Conservation (phyloP, 441 rosid species). For the Geranium incanum region DNA sequence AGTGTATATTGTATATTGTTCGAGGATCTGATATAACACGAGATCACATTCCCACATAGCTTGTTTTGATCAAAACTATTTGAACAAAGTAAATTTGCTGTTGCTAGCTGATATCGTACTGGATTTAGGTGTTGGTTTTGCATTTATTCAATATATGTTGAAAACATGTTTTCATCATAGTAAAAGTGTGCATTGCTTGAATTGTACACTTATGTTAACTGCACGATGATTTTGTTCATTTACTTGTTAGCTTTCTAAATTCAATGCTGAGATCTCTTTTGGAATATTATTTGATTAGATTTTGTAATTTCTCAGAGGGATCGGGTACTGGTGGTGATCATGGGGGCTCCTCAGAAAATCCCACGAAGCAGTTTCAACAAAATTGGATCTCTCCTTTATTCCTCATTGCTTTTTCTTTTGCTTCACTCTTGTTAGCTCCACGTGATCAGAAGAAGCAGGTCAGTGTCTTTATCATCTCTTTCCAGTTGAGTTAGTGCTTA, state of each 20-base stretch:
- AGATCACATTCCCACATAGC: no score
- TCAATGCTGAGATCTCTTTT: not conserved
- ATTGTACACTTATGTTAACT: no score
- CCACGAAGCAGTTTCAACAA: constrained; percentile 29
- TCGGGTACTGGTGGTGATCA: constrained; percentile 37
- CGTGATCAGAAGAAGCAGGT: constrained; percentile 37
- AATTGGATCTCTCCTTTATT: constrained; percentile 27
- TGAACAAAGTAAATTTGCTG: no score
- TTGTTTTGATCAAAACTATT: no score
- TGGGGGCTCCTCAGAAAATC: constrained; percentile 29
- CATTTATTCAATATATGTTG: no score
- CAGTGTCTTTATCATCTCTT: not conserved
- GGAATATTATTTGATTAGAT: not conserved
- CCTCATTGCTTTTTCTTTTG: constrained; percentile 28
- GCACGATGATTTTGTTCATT: not conserved
- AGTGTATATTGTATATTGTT: not conserved
- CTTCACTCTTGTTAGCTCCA: constrained; percentile 25
- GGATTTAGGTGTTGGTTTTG: no score
- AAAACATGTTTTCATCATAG: not conserved
- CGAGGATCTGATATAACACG: not conserved
- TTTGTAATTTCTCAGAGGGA: constrained; percentile 31
- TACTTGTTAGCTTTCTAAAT: not conserved
- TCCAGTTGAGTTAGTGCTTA: not conserved
- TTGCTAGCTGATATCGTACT: no score
- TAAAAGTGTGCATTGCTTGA: no score